Evolutionary conservation across 495 filamentous ascomycete genomes (phyloP).

Genomic region (Penicillium steckii): DNA sequence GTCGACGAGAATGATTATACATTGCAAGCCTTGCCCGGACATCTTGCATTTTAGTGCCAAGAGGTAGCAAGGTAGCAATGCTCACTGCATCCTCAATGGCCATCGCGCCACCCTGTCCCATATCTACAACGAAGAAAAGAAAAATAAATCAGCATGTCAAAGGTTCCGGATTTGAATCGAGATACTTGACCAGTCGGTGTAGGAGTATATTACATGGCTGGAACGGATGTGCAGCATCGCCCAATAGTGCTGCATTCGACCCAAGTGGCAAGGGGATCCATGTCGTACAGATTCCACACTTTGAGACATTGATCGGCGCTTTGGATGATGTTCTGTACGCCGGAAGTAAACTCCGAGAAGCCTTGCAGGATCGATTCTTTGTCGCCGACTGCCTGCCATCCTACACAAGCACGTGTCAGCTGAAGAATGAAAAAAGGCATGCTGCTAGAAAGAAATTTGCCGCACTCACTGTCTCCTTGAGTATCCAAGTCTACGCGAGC

Average conservation of each 20-base stretch:
- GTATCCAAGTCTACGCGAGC: conserved; percentile 1
- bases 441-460: no score
- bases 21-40: conserved; percentile 48
- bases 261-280: conserved; percentile 52
- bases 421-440: background rate
- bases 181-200: background rate
- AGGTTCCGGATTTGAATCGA: no score
- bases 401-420: conserved; percentile 7
- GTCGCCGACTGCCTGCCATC: conserved; percentile 46
- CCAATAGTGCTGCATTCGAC: conserved; percentile 48
- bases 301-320: conserved; percentile 46
- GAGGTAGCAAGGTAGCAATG: conserved; percentile 50
- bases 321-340: conserved; percentile 37
- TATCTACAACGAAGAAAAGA: conserved; percentile 20
- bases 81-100: conserved; percentile 62
- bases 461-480: conserved; percentile 12
- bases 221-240: conserved; percentile 64
- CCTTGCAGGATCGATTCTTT: conserved; percentile 39
- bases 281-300: conserved; percentile 60
- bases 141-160: no score
- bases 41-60: conserved; percentile 35
- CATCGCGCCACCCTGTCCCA: conserved; percentile 55
- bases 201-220: conserved; percentile 35
- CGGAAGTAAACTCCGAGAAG: conserved; percentile 45
- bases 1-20: conserved; percentile 49